A percentile compares a stretch with the other conserved stretches of the same genome.
Conservation (phyloP, 306 rosid species). For the Medicago ruthenica region DNA sequence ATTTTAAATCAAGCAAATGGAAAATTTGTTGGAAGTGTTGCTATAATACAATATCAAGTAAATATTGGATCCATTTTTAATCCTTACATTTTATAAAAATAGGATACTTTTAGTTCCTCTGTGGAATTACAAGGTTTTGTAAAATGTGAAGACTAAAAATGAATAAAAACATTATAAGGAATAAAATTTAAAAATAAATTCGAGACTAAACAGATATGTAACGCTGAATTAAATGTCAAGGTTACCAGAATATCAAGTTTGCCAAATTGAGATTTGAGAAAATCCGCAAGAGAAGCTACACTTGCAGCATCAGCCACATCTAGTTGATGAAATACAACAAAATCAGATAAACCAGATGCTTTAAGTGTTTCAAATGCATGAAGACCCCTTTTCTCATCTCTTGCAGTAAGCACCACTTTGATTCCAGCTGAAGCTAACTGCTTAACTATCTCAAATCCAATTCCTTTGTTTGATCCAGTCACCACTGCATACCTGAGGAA, state of each 20-base stretch:
- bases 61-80: too few species aligned
- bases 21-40: too few species aligned
- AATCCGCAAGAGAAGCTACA: conserved; percentile 46
- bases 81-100: too few species aligned
- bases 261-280: conserved; percentile 44
- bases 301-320: conserved; percentile 52
- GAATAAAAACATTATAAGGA: too few species aligned
- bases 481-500: conserved; percentile 48
- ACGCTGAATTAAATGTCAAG: background rate
- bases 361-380: conserved; percentile 40
- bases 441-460: conserved; percentile 46
- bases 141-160: too few species aligned
- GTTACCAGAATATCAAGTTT: conserved; percentile 58
- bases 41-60: too few species aligned
- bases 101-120: too few species aligned
- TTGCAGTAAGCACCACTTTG: conserved; percentile 50
- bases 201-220: too few species aligned
- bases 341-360: conserved; percentile 27
- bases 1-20: too few species aligned
- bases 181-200: too few species aligned
- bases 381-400: conserved; percentile 53
- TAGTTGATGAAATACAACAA: conserved; percentile 43
- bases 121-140: too few species aligned
- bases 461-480: conserved; percentile 50
- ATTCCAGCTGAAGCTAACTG: conserved; percentile 49